A percentile compares a stretch with the other conserved stretches of the same genome.
These are phyloP conservation scores for Wallacemonas sp. DNA, from an alignment of 208 protist genomes.

Conservation along the genomic window DNA sequence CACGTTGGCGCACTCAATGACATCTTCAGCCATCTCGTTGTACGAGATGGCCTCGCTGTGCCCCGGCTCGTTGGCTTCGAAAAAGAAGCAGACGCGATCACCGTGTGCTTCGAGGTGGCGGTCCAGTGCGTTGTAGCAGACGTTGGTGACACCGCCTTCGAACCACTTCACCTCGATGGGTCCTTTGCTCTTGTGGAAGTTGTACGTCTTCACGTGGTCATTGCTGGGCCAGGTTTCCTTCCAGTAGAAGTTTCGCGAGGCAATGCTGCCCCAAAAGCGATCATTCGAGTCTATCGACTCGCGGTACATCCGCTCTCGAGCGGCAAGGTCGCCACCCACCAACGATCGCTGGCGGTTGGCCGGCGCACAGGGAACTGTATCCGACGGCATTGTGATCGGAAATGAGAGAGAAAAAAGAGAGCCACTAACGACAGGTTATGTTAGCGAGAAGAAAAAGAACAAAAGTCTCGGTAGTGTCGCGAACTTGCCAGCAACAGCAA, in stretches of 20 bases:
- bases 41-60: constrained; percentile 75
- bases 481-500: background rate
- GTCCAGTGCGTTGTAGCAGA: constrained; percentile 92
- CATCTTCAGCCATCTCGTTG: constrained; percentile 72
- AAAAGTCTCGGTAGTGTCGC: too few relatives aligned
- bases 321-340: constrained; percentile 33
- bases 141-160: constrained; percentile 67
- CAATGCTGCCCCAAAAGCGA: constrained; percentile 65
- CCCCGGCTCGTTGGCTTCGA: constrained; percentile 81
- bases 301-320: constrained; percentile 57
- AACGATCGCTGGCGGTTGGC: constrained; percentile 26
- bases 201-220: constrained; percentile 27
- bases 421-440: background rate
- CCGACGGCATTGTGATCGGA: background rate
- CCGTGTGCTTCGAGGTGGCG: constrained; percentile 64
- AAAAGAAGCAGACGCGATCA: constrained; percentile 85
- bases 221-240: constrained; percentile 53
- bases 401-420: background rate
- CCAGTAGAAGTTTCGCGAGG: constrained; percentile 65
- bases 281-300: constrained; percentile 57
- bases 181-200: constrained; percentile 45
- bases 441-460: constrained; percentile 8
- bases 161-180: constrained; percentile 73
- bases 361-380: constrained; percentile 12
- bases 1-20: constrained; percentile 89